phyloP scores from a whole-genome alignment of 345 rosid genomes.

The Eucalyptus rudis region DNA sequence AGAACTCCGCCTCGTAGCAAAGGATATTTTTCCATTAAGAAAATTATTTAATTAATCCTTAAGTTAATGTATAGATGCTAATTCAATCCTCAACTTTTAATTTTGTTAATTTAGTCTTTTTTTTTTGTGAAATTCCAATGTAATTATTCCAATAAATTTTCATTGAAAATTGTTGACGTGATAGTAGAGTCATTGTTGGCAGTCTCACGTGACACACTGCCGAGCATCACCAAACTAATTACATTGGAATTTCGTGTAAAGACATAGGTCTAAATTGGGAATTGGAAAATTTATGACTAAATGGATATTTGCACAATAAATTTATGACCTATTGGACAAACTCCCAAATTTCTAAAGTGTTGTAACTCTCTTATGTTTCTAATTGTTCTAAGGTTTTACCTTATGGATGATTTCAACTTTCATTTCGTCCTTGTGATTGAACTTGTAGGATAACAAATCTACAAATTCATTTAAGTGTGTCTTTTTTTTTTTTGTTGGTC shows the following conservation, averaged over 20 bases:
- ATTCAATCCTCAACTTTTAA: not conserved
- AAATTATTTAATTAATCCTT: not conserved
- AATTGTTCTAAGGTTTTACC: not conserved
- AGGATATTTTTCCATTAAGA: not conserved
- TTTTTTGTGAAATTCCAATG: not conserved
- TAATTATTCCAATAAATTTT: not conserved
- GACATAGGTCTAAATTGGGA: not conserved
- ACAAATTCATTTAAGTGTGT: not conserved
- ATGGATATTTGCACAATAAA: not conserved
- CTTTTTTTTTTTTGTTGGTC: fast-evolving
- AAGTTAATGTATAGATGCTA: not conserved
- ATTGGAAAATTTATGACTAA: not conserved
- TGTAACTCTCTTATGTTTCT: not conserved
- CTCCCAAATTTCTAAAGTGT: not conserved
- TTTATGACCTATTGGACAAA: not conserved
- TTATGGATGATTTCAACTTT: not conserved
- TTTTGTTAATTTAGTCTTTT: not conserved
- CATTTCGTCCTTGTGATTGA: not conserved
- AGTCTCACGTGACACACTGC: not conserved
- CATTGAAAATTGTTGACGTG: fast-evolving
- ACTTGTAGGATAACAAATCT: not conserved
- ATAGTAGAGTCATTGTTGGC: not conserved
- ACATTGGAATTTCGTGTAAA: not conserved
- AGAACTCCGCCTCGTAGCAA: not conserved
- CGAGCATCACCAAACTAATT: not conserved